A percentile compares a stretch with the other conserved stretches of the same genome.
Evolutionary conservation across 768 basidiomycete species (phyloP).

Genomic region (Scleroderma citrinum): DNA sequence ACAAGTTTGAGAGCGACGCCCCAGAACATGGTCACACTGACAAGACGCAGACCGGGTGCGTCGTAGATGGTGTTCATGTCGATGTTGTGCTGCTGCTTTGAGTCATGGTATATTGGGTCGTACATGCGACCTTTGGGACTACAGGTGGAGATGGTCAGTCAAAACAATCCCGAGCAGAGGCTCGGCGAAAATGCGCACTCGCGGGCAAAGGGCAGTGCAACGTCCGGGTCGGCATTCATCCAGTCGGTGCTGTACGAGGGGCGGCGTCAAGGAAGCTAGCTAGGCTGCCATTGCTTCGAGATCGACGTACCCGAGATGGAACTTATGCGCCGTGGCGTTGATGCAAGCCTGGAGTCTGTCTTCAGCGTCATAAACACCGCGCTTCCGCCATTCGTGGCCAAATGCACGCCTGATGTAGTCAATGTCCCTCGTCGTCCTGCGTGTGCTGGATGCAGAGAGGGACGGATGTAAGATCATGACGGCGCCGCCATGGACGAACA

Average conservation of each 20-base stretch:
- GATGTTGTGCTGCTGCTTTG: constrained; percentile 46
- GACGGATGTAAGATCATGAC: constrained; percentile 63
- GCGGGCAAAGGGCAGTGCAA: constrained; percentile 59
- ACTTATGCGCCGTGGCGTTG: constrained; percentile 42
- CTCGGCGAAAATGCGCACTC: constrained; percentile 40
- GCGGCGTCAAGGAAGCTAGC: not conserved
- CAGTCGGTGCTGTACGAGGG: constrained; percentile 40
- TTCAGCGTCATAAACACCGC: constrained; percentile 47
- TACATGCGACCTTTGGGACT: constrained; percentile 28
- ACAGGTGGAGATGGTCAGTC: not conserved
- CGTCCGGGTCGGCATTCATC: constrained; percentile 75
- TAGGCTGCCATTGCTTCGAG: not conserved
- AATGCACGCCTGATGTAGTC: constrained; percentile 65
- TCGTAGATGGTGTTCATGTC: constrained; percentile 51
- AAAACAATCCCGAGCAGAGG: constrained; percentile 1
- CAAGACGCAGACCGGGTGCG: constrained; percentile 46
- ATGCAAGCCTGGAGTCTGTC: constrained; percentile 54
- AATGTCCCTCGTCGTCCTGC: constrained; percentile 57
- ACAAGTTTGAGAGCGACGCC: constrained; percentile 68
- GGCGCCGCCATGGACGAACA: constrained; percentile 68
- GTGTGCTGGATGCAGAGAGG: constrained; percentile 33
- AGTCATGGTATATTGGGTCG: constrained; percentile 57
- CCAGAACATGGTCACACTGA: constrained; percentile 69
- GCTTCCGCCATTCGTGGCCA: constrained; percentile 43
- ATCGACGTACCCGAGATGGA: constrained; percentile 39